phyloP scores from a whole-genome alignment of 2,329 filamentous ascomycete species.

The Metarhizium sp. region DNA sequence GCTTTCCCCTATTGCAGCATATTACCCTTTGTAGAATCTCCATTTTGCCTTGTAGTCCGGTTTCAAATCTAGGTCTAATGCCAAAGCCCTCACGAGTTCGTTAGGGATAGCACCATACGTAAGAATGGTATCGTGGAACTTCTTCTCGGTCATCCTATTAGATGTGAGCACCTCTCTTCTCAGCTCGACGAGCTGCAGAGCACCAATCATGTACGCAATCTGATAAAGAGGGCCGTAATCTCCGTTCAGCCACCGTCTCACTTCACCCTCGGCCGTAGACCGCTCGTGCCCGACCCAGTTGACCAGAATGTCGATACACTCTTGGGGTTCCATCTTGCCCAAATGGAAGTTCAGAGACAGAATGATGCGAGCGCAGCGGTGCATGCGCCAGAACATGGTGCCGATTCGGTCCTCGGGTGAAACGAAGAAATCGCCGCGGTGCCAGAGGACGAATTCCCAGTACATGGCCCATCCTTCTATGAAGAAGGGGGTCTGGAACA shows the following conservation, averaged over 20 bases:
- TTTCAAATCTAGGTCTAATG: slow-evolving; percentile 30
- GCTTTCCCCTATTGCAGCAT: neutral
- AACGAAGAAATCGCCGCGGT: slow-evolving; percentile 39
- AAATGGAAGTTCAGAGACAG: slow-evolving; percentile 52
- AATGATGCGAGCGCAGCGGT: slow-evolving; percentile 48
- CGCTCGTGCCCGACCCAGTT: slow-evolving; percentile 48
- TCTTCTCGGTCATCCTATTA: slow-evolving; percentile 35
- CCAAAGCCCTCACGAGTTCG: slow-evolving; percentile 40
- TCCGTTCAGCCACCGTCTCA: slow-evolving; percentile 45
- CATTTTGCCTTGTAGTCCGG: slow-evolving; percentile 36
- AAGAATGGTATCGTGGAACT: slow-evolving; percentile 46
- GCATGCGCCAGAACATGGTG: slow-evolving; percentile 51
- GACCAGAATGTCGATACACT: slow-evolving; percentile 49
- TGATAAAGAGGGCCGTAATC: slow-evolving; percentile 50
- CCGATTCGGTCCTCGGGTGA: slow-evolving; percentile 43
- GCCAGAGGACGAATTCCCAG: slow-evolving; percentile 52
- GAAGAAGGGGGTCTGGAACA: slow-evolving; percentile 50
- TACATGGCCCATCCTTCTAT: slow-evolving; percentile 54
- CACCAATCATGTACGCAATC: slow-evolving; percentile 50
- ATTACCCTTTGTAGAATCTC: slow-evolving; percentile 33
- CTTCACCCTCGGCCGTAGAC: slow-evolving; percentile 50
- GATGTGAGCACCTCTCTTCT: slow-evolving; percentile 34
- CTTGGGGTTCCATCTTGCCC: slow-evolving; percentile 39
- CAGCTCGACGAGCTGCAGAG: slow-evolving; percentile 43
- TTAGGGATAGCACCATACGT: slow-evolving; percentile 43